Evolutionary conservation across 805 yeast genomes (phyloP).

Genomic region (Starmerella asiatica): DNA sequence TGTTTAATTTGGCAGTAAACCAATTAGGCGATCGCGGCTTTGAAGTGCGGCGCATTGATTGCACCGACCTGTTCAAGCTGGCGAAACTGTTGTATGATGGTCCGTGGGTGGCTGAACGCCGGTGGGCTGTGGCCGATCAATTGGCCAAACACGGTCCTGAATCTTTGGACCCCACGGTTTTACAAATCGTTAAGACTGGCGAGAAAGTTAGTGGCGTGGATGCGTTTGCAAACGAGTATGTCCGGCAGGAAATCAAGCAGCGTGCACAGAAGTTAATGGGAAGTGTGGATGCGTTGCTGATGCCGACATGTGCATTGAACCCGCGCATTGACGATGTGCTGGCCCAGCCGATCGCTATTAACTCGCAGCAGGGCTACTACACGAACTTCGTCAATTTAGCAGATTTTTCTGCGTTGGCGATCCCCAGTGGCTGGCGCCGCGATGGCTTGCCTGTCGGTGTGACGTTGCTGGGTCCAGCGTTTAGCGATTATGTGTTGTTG

Average conservation of each 20-base stretch:
- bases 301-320: conserved; percentile 89
- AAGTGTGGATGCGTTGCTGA: conserved; percentile 60
- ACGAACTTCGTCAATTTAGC: conserved; percentile 93
- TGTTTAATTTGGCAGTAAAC: conserved; percentile 51
- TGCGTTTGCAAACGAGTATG: conserved; percentile 73
- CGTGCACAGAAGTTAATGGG: conserved; percentile 40
- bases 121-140: conserved; percentile 63
- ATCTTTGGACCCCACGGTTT: conserved; percentile 74
- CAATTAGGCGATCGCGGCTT: conserved; percentile 41
- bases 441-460: conserved; percentile 89
- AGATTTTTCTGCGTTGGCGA: conserved; percentile 79
- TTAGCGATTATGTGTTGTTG: conserved; percentile 77
- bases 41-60: conserved; percentile 50
- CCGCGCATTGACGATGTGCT: conserved; percentile 66
- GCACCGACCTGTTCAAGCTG: conserved; percentile 59
- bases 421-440: conserved; percentile 77
- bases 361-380: conserved; percentile 94
- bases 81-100: conserved; percentile 91
- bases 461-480: conserved; percentile 67
- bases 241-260: conserved; percentile 67
- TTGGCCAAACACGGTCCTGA: conserved; percentile 53
- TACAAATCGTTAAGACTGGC: conserved; percentile 63
- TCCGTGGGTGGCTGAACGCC: conserved; percentile 97
- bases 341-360: conserved; percentile 65
- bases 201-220: conserved; percentile 68